Conservation (phyloP, 306 rosid species). For the Quercus robur region DNA sequence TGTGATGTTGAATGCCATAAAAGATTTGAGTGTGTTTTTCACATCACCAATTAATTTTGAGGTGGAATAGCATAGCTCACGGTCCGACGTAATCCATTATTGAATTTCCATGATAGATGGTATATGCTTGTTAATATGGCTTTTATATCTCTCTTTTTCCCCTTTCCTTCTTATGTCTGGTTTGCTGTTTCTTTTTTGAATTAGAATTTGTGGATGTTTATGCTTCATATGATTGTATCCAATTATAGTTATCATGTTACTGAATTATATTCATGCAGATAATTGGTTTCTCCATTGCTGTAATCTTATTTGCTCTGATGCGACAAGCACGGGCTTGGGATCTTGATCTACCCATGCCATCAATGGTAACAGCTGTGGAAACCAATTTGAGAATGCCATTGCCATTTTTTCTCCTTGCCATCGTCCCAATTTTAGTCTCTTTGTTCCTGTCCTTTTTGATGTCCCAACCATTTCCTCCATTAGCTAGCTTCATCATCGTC, state of each 20-base stretch:
- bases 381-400: constrained; percentile 70
- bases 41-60: no score
- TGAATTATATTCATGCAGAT: constrained; percentile 62
- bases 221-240: constrained; percentile 19
- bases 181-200: background rate
- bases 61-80: no score
- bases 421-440: constrained; percentile 70
- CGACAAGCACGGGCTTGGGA: constrained; percentile 90
- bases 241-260: constrained; percentile 22
- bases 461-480: constrained; percentile 72
- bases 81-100: no score
- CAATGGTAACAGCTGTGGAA: constrained; percentile 71
- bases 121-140: background rate
- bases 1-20: no score
- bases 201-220: background rate
- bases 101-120: background rate
- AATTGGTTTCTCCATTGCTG: constrained; percentile 74
- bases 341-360: constrained; percentile 68
- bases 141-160: background rate
- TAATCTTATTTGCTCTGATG: constrained; percentile 81
- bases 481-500: constrained; percentile 62
- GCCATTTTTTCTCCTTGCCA: constrained; percentile 55
- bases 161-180: background rate
- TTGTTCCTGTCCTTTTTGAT: constrained; percentile 48
- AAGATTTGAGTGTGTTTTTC: no score